Conservation (phyloP, 2,329 filamentous ascomycete species). For the Aspergillus aculeatus region DNA sequence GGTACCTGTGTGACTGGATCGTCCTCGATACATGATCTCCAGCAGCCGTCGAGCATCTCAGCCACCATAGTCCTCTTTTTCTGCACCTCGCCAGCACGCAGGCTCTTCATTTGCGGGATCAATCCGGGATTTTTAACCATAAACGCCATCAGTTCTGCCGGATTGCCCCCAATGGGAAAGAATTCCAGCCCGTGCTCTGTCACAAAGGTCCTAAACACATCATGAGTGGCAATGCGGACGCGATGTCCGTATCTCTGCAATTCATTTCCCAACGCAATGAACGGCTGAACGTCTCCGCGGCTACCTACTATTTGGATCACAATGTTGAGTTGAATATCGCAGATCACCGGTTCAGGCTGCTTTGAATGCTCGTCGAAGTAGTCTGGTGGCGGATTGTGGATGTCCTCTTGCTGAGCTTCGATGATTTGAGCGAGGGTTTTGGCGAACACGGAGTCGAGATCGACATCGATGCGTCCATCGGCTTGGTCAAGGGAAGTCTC, state of each 20-base stretch:
- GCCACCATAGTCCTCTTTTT: slow-evolving; percentile 34
- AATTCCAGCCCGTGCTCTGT: slow-evolving; percentile 55
- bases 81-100: slow-evolving; percentile 36
- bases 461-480: slow-evolving; percentile 25
- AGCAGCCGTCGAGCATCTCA: slow-evolving; percentile 42
- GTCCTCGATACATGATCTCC: slow-evolving; percentile 40
- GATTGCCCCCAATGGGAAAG: slow-evolving; percentile 58
- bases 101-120: slow-evolving; percentile 37
- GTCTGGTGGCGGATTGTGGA: slow-evolving; percentile 17
- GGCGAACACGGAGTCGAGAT: slow-evolving; percentile 25
- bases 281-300: slow-evolving; percentile 60
- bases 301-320: slow-evolving; percentile 59
- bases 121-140: slow-evolving; percentile 52
- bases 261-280: slow-evolving; percentile 56
- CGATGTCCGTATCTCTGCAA: slow-evolving; percentile 54
- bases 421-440: slow-evolving; percentile 24
- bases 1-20: slow-evolving; percentile 34
- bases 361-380: slow-evolving; percentile 5
- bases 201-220: slow-evolving; percentile 55
- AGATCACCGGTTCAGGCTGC: slow-evolving; percentile 2
- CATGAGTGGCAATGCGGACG: slow-evolving; percentile 58
- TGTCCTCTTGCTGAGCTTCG: slow-evolving; percentile 20
- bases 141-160: slow-evolving; percentile 52
- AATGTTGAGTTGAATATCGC: slow-evolving; percentile 46
- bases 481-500: slow-evolving; percentile 6